Evolutionary conservation across 1,284 basidiomycete species (phyloP).

Genomic region (Leccinum fallax): DNA sequence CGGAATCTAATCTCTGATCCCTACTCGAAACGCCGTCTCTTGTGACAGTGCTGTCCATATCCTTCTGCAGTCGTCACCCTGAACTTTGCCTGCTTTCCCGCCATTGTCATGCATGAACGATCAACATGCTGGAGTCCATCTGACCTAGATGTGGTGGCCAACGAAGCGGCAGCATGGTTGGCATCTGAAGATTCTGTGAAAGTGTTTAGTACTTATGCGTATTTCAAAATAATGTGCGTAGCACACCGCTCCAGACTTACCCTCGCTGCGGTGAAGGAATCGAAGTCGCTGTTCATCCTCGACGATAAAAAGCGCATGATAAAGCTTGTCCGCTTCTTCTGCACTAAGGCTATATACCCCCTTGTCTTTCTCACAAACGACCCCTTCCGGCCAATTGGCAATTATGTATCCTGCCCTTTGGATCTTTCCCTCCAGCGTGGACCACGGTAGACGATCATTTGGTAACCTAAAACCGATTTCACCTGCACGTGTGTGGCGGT

Average conservation of each 20-base stretch:
- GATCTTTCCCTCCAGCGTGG: slow-evolving; percentile 5
- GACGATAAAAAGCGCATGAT: slow-evolving; percentile 8
- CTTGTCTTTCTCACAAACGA: slow-evolving; percentile 12
- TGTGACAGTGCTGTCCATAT: no score
- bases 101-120: background rate
- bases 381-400: slow-evolving; percentile 12
- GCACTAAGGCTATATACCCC: slow-evolving; percentile 6
- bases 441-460: slow-evolving; percentile 15
- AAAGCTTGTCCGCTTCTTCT: slow-evolving; percentile 10
- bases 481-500: background rate
- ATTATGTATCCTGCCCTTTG: slow-evolving; percentile 9
- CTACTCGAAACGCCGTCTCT: background rate
- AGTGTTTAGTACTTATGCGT: no score
- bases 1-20: background rate
- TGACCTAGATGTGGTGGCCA: background rate
- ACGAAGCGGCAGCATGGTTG: background rate
- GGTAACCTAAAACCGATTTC: slow-evolving; percentile 7
- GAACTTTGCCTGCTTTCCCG: no score
- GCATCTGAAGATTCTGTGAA: background rate
- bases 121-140: background rate
- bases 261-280: slow-evolving; percentile 8
- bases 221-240: no score
- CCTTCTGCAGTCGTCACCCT: no score
- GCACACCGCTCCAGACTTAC: background rate
- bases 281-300: background rate